Evolutionary conservation across 2,329 filamentous ascomycete genomes (phyloP).

Genomic region (Xylariaceae sp.): DNA sequence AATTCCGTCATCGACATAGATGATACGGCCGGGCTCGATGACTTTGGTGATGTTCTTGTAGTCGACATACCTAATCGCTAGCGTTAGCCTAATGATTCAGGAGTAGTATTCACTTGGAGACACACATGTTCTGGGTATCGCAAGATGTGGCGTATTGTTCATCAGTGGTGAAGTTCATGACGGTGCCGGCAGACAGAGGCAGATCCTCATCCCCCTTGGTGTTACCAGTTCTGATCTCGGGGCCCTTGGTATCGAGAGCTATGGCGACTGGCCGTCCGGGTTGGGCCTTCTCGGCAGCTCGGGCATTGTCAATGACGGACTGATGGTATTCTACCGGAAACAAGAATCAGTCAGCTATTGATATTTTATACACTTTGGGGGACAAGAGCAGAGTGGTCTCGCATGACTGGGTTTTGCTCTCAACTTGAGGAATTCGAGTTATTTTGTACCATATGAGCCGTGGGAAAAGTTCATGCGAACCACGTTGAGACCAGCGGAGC

Average conservation of each 20-base stretch:
- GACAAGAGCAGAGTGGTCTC: too few relatives aligned
- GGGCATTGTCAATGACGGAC: constrained; percentile 95
- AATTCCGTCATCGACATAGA: constrained; percentile 98
- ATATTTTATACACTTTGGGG: too few relatives aligned
- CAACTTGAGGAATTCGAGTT: neutral
- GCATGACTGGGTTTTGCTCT: too few relatives aligned
- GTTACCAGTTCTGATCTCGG: constrained; percentile 67
- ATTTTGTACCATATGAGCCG: constrained; percentile 67
- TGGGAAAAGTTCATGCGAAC: constrained; percentile 99
- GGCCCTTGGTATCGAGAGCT: constrained; percentile 78
- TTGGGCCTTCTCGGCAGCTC: constrained; percentile 79
- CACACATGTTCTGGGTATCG: constrained; percentile 92
- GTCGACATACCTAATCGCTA: constrained; percentile 78
- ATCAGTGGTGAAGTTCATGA: constrained; percentile 97
- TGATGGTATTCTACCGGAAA: constrained; percentile 72
- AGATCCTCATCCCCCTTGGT: constrained; percentile 87
- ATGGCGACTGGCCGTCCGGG: constrained; percentile 90
- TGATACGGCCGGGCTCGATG: constrained; percentile 85
- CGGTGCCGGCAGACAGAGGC: constrained; percentile 79
- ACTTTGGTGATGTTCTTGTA: constrained; percentile 99
- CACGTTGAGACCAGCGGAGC: constrained; percentile 90
- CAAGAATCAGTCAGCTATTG: neutral
- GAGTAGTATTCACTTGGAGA: constrained; percentile 55
- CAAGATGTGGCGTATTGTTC: constrained; percentile 85
- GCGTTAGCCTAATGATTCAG: constrained; percentile 66